phyloP scores from a whole-genome alignment of 192 early-diverging fungal genomes.

The Gamsiella multidivaricata region DNA sequence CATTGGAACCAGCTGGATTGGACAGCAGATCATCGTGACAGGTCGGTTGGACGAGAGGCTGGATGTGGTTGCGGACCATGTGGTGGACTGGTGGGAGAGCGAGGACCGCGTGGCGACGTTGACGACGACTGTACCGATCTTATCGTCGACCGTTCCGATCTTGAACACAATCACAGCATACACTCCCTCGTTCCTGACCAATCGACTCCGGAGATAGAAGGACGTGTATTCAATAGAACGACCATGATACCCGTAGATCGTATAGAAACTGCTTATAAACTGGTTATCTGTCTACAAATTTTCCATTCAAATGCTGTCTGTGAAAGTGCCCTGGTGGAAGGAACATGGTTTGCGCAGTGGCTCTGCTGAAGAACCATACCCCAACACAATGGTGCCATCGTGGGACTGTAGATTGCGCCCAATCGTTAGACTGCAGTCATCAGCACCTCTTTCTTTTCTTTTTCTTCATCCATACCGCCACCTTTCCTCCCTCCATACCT shows the following conservation, averaged over 20 bases:
- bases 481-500: neutral
- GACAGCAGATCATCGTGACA: slow-evolving; percentile 16
- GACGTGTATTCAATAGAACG: neutral
- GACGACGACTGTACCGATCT: slow-evolving; percentile 1
- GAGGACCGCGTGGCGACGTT: slow-evolving; percentile 4
- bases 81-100: slow-evolving; percentile 48
- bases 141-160: neutral
- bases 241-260: neutral
- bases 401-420: neutral
- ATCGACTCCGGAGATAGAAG: neutral
- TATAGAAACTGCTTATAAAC: neutral
- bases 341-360: too few relatives aligned
- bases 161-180: slow-evolving; percentile 1
- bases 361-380: neutral
- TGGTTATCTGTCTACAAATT: neutral
- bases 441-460: neutral
- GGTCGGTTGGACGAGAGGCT: slow-evolving; percentile 17
- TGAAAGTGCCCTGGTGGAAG: too few relatives aligned
- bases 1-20: slow-evolving; percentile 39
- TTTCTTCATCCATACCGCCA: neutral
- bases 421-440: neutral
- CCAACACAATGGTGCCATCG: slow-evolving; percentile 12
- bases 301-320: too few relatives aligned
- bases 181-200: slow-evolving; percentile 4
- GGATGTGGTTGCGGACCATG: slow-evolving; percentile 37